Evolutionary conservation across 139 green algal species (phyloP).

Genomic region (Micractinium conductrix): DNA sequence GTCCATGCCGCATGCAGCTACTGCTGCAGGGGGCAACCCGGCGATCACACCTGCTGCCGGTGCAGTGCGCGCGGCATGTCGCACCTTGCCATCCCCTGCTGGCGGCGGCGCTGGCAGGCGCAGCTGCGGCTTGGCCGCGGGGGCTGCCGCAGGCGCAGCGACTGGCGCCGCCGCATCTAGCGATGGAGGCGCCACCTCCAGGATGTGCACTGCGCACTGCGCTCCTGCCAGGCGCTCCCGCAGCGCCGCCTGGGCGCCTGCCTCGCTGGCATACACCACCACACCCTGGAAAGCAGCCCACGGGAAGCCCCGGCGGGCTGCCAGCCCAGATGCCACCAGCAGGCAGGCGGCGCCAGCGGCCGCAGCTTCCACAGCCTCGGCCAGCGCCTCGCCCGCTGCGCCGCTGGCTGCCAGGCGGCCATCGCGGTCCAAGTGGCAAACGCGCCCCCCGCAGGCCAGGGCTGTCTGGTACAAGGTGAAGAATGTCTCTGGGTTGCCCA

Average conservation of each 20-base stretch:
- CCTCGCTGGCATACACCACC: constrained; percentile 47
- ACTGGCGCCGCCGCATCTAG: background rate
- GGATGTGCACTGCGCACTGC: background rate
- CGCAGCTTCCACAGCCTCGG: constrained; percentile 27
- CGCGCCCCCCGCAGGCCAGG: constrained; percentile 29
- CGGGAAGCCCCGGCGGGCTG: constrained; percentile 16
- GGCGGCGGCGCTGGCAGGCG: background rate
- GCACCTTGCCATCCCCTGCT: background rate
- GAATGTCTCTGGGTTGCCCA: constrained; percentile 52
- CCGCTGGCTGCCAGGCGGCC: constrained; percentile 2
- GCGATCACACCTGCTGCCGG: background rate
- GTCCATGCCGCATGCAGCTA: constrained; percentile 1
- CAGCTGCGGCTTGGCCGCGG: background rate
- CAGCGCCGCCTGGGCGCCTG: background rate
- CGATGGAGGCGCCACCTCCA: background rate
- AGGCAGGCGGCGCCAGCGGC: constrained; percentile 32
- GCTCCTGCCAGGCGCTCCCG: background rate
- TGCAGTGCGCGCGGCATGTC: background rate
- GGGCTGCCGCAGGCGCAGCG: background rate
- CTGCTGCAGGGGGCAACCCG: background rate
- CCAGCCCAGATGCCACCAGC: constrained; percentile 37
- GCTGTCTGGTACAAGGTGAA: constrained; percentile 55
- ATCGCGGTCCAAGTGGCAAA: constrained; percentile 51
- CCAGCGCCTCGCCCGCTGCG: background rate
- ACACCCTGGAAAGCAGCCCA: constrained; percentile 36